These are phyloP conservation scores for Lepidium aucheri DNA, from an alignment of 345 rosid species.

Conservation along the genomic window DNA sequence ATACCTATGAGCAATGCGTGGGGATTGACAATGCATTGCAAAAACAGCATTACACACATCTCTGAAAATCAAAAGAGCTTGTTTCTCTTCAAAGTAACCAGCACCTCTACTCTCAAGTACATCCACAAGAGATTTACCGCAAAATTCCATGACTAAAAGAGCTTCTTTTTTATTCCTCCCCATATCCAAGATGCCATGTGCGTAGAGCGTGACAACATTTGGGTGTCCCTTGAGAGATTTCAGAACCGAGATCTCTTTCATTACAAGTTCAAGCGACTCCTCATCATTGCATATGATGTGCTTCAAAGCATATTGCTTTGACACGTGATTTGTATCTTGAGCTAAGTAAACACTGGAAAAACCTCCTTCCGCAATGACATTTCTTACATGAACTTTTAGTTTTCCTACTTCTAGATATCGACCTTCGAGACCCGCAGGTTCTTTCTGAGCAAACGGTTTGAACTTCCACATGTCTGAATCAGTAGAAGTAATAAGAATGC, in stretches of 20 bases:
- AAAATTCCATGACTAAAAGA: slow-evolving; percentile 82
- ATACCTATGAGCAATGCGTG: slow-evolving; percentile 92
- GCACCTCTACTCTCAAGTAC: slow-evolving; percentile 79
- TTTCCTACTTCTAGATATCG: slow-evolving; percentile 68
- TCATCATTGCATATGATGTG: slow-evolving; percentile 91
- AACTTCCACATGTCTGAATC: slow-evolving; percentile 80
- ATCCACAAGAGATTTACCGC: slow-evolving; percentile 79
- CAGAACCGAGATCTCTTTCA: slow-evolving; percentile 80
- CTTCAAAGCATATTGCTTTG: slow-evolving; percentile 90
- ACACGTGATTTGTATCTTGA: slow-evolving; percentile 51
- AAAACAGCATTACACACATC: slow-evolving; percentile 92
- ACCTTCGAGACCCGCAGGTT: slow-evolving; percentile 88
- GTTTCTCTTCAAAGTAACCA: slow-evolving; percentile 82
- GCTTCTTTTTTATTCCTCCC: slow-evolving; percentile 89
- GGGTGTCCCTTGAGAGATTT: slow-evolving; percentile 88
- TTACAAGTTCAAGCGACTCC: slow-evolving; percentile 62
- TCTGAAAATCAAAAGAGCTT: slow-evolving; percentile 62
- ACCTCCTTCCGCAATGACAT: slow-evolving; percentile 88
- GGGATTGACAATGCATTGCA: slow-evolving; percentile 91
- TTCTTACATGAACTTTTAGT: slow-evolving; percentile 65
- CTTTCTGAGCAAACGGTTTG: slow-evolving; percentile 78
- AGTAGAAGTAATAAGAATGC: slow-evolving; percentile 16
- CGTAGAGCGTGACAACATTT: slow-evolving; percentile 59
- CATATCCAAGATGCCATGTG: slow-evolving; percentile 68
- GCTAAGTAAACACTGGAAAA: slow-evolving; percentile 91